Conservation (phyloP, 2,329 filamentous ascomycete genomes). For the Fusarium sp. region DNA sequence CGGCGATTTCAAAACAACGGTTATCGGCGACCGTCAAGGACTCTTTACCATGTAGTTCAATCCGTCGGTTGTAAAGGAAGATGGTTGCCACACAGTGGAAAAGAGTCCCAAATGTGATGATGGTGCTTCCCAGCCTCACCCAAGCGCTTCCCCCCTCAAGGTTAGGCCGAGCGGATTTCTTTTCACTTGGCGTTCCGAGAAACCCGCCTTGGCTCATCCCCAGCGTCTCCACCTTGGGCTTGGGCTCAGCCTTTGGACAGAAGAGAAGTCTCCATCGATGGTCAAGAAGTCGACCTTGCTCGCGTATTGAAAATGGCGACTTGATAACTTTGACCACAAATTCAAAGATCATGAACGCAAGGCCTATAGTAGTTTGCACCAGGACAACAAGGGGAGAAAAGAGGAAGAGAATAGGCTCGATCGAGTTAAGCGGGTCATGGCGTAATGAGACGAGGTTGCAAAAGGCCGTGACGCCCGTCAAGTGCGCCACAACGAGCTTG, state of each 20-base stretch:
- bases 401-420: constrained; percentile 20
- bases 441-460: constrained; percentile 18
- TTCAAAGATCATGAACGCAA: neutral
- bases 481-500: constrained; percentile 19
- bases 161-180: neutral
- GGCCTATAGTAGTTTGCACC: neutral
- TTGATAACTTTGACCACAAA: neutral
- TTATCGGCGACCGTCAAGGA: constrained; percentile 13
- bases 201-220: neutral
- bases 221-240: neutral
- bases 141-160: neutral
- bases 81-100: constrained; percentile 17
- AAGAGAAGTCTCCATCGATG: constrained; percentile 8
- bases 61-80: constrained; percentile 8
- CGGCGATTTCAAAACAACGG: constrained; percentile 14
- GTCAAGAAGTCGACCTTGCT: neutral
- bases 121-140: neutral
- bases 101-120: neutral
- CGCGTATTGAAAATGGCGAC: neutral
- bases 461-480: constrained; percentile 9
- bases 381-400: constrained; percentile 5
- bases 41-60: neutral
- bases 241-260: neutral
- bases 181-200: neutral
- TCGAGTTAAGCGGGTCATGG: constrained; percentile 11